phyloP scores from a whole-genome alignment of 352 stramenopile species.

The Pythium rishiriense region DNA sequence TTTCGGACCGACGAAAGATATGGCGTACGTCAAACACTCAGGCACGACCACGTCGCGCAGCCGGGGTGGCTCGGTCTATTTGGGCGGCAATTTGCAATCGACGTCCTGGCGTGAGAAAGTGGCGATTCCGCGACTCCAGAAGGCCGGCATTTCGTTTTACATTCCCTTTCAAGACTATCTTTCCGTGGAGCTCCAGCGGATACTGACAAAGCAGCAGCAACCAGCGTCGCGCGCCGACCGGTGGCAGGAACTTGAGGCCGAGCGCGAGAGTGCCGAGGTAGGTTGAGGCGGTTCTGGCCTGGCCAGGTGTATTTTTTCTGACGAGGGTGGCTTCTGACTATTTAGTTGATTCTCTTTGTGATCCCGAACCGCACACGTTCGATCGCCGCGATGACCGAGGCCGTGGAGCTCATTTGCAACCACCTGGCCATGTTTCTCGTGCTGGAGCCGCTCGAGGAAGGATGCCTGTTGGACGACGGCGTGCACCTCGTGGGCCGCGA shows the following conservation, averaged over 20 bases:
- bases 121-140: slow-evolving; percentile 69
- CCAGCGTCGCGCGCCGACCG: slow-evolving; percentile 33
- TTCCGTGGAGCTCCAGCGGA: slow-evolving; percentile 51
- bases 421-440: slow-evolving; percentile 74
- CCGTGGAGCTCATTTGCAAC: slow-evolving; percentile 74
- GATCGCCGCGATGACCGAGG: slow-evolving; percentile 84
- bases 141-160: slow-evolving; percentile 73
- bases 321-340: background rate
- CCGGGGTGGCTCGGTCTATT: slow-evolving; percentile 60
- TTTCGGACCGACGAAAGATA: slow-evolving; percentile 2
- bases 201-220: slow-evolving; percentile 31
- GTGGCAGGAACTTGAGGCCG: slow-evolving; percentile 58
- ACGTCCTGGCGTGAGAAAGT: slow-evolving; percentile 78
- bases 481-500: slow-evolving; percentile 52
- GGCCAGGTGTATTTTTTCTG: background rate
- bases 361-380: slow-evolving; percentile 72
- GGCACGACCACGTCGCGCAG: slow-evolving; percentile 49
- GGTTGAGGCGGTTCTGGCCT: background rate
- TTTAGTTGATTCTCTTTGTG: slow-evolving; percentile 75
- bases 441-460: slow-evolving; percentile 70
- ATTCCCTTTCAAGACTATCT: slow-evolving; percentile 76
- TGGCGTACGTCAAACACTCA: slow-evolving; percentile 43
- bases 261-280: slow-evolving; percentile 68
- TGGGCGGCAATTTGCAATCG: slow-evolving; percentile 71
- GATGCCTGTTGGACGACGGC: slow-evolving; percentile 58